A percentile compares a stretch with the other conserved stretches of the same genome.
Conservation (phyloP, 1,139 yeast genomes). For the Kurtzmaniella quercitrusa region DNA sequence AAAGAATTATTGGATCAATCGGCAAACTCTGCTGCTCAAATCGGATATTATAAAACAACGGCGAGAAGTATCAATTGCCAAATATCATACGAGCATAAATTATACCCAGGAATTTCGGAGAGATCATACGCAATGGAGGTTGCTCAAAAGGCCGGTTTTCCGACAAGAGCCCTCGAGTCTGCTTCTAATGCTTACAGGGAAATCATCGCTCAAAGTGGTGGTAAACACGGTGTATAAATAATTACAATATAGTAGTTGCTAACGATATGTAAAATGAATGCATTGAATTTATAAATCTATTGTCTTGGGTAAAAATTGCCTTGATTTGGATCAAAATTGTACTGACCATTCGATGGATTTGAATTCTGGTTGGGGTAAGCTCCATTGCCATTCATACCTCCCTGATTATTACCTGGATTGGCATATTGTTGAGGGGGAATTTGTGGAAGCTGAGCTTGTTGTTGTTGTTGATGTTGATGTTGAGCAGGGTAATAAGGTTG, state of each 20-base stretch:
- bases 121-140: slow-evolving; percentile 84
- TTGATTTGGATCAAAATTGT: slow-evolving; percentile 4
- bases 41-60: slow-evolving; percentile 49
- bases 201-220: background rate
- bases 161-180: slow-evolving; percentile 49
- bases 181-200: slow-evolving; percentile 27
- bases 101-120: slow-evolving; percentile 68
- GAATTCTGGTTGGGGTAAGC: slow-evolving; percentile 13
- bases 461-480: slow-evolving; percentile 15
- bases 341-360: slow-evolving; percentile 10
- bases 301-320: background rate
- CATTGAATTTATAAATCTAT: slow-evolving; percentile 1
- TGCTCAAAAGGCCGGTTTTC: slow-evolving; percentile 84
- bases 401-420: background rate
- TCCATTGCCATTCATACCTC: background rate
- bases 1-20: slow-evolving; percentile 24
- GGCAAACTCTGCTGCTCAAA: slow-evolving; percentile 23
- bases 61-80: slow-evolving; percentile 15
- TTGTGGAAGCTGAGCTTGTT: slow-evolving; percentile 10
- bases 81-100: slow-evolving; percentile 55
- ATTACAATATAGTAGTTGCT: slow-evolving; percentile 1
- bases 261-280: slow-evolving; percentile 7
- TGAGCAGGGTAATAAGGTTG: slow-evolving; percentile 9
- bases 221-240: slow-evolving; percentile 2
- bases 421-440: slow-evolving; percentile 13